phyloP scores from a whole-genome alignment of 495 filamentous ascomycete species.

The Sordaria brevicollis region DNA sequence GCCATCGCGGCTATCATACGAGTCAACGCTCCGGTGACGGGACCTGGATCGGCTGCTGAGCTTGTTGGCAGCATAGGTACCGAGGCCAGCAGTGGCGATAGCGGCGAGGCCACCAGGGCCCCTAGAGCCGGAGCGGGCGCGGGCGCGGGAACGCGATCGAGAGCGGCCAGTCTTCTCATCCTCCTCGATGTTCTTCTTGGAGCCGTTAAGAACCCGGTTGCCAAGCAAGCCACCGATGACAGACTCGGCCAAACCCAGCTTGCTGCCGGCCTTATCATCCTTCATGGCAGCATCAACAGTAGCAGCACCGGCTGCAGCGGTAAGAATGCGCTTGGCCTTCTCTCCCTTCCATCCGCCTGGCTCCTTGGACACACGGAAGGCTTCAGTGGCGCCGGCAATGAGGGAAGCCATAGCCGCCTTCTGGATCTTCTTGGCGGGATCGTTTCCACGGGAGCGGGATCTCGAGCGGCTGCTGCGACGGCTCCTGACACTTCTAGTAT shows the following conservation, averaged over 20 bases:
- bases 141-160: slow-evolving; percentile 41
- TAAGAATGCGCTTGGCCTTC: slow-evolving; percentile 79
- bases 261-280: slow-evolving; percentile 57
- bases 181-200: slow-evolving; percentile 50
- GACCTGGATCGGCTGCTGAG: slow-evolving; percentile 55
- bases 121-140: slow-evolving; percentile 32
- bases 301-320: slow-evolving; percentile 75
- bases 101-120: slow-evolving; percentile 45
- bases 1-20: slow-evolving; percentile 38
- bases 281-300: slow-evolving; percentile 71
- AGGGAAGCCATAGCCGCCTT: slow-evolving; percentile 82
- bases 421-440: slow-evolving; percentile 55
- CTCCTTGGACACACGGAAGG: slow-evolving; percentile 76
- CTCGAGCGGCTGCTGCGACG: slow-evolving; percentile 35
- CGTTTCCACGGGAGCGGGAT: slow-evolving; percentile 34
- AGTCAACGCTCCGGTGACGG: slow-evolving; percentile 37
- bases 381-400: slow-evolving; percentile 76
- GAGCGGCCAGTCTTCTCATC: slow-evolving; percentile 40
- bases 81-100: slow-evolving; percentile 62
- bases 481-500: slow-evolving; percentile 40
- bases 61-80: slow-evolving; percentile 76
- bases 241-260: slow-evolving; percentile 56
- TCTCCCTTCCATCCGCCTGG: slow-evolving; percentile 75
- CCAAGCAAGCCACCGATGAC: slow-evolving; percentile 77
- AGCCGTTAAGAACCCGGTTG: slow-evolving; percentile 70